Percentiles rank a stretch among this genome's conserved stretches.
Evolutionary conservation across 108 stramenopile genomes (phyloP).

Genomic region (Ochromonas danica): DNA sequence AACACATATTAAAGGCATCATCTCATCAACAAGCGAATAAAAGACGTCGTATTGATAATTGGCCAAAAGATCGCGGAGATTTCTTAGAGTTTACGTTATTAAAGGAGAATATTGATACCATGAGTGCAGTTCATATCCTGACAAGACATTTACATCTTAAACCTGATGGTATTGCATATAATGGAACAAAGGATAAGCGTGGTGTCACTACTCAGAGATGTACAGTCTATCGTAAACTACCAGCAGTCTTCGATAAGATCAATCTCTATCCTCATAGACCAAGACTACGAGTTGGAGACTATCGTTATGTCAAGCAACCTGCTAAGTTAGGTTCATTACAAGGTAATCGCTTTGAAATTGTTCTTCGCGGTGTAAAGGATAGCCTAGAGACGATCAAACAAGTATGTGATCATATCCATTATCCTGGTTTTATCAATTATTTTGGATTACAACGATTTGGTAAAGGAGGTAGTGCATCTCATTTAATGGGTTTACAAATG

Average conservation of each 20-base stretch:
- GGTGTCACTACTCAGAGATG: slow-evolving; percentile 81
- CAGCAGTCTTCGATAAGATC: slow-evolving; percentile 49
- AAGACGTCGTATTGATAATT: slow-evolving; percentile 32
- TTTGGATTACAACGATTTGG: slow-evolving; percentile 93
- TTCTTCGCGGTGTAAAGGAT: slow-evolving; percentile 67
- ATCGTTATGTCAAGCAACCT: slow-evolving; percentile 66
- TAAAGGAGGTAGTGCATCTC: slow-evolving; percentile 71
- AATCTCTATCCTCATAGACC: background rate
- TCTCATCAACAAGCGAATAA: background rate
- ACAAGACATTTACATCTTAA: slow-evolving; percentile 56
- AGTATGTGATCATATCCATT: slow-evolving; percentile 30
- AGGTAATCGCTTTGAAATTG: slow-evolving; percentile 83
- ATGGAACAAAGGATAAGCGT: slow-evolving; percentile 88
- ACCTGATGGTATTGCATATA: slow-evolving; percentile 61
- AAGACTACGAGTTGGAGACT: slow-evolving; percentile 69
- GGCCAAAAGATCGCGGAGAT: slow-evolving; percentile 70
- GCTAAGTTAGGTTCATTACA: slow-evolving; percentile 67
- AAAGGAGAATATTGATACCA: slow-evolving; percentile 83
- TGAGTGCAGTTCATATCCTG: slow-evolving; percentile 68
- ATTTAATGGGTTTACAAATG: slow-evolving; percentile 71
- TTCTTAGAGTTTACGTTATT: slow-evolving; percentile 77
- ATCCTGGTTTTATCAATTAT: slow-evolving; percentile 82
- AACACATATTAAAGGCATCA: background rate
- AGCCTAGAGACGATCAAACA: slow-evolving; percentile 7
- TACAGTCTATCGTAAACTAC: slow-evolving; percentile 67